Evolutionary conservation across 208 protist species (phyloP), one percentile per base, ranked within the genome.

Genomic region (Leishmania lainsoni): DNA sequence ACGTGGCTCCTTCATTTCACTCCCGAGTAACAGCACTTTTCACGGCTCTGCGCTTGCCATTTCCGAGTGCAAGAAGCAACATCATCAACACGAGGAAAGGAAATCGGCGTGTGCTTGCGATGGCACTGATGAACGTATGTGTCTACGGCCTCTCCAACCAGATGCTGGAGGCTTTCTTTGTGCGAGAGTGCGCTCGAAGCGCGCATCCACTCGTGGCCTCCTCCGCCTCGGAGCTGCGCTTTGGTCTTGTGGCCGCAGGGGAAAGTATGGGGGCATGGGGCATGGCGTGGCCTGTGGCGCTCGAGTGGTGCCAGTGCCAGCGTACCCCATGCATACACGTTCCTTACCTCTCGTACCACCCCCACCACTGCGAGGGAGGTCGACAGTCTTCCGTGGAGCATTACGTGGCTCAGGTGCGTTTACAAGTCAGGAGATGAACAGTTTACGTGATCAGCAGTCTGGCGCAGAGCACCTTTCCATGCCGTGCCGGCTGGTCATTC

Each of bases 211-310:
- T 86, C 2, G 61, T 86, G 58, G 82, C 82, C 3, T 61, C 76
- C 14, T 82, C 71, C 3, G 32, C 68, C 20, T 80, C 84, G 52
- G 78, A 90, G 39, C 59, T 94, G 35, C 81, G 87, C 52, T 87
- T 93, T 39, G 91, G 78, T 39, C 78, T 95, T 39, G 88, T 93
- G 20, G 78, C 80, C 12, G 84, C 61, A 12, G 75, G 76, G 22
- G 78, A 78, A 10, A 78, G 76, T 54, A 86, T 93, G 66, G 91
- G 91, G 48, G 77, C 77, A 35, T 95, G 91, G 91, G 91, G 91
- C 10, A 72, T 78, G 0, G 73, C 79, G 22, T 81, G 77, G 72
- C 88, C 91, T 26, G 52, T 94, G 45, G 22, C 79, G 20, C 76
- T 94, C 58, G 58, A 87, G 59, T 77, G 66, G 29, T 84, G 73